phyloP scores from a whole-genome alignment of 1,284 basidiomycete genomes.

The Cryptococcus sp. region DNA sequence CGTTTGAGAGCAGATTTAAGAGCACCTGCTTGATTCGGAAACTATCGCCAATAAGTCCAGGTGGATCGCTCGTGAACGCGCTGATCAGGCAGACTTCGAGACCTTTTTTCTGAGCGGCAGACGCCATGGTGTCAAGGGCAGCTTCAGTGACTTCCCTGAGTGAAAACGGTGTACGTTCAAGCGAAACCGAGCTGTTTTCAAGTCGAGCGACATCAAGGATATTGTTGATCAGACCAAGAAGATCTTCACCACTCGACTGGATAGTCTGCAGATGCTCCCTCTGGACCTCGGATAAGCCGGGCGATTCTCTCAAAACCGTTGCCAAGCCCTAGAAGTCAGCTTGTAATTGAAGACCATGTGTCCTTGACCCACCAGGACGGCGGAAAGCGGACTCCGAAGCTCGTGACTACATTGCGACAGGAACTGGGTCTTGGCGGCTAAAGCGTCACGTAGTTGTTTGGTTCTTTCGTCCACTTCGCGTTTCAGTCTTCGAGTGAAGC shows the following conservation, averaged over 20 bases:
- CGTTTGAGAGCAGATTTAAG: constrained; percentile 39
- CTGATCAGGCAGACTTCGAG: constrained; percentile 38
- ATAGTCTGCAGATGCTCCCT: constrained; percentile 50
- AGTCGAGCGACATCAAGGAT: constrained; percentile 51
- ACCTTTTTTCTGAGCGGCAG: constrained; percentile 36
- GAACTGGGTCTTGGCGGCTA: constrained; percentile 36
- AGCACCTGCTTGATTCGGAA: constrained; percentile 43
- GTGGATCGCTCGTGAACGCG: constrained; percentile 33
- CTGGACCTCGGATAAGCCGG: constrained; percentile 44
- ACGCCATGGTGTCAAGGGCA: constrained; percentile 38
- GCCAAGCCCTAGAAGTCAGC: constrained; percentile 36
- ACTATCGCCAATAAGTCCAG: constrained; percentile 35
- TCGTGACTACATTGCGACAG: constrained; percentile 48
- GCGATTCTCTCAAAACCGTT: constrained; percentile 42
- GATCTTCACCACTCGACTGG: constrained; percentile 47
- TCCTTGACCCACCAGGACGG: constrained; percentile 28
- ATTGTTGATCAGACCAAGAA: constrained; percentile 51
- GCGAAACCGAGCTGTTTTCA: constrained; percentile 46
- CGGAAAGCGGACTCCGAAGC: constrained; percentile 49
- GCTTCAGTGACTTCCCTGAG: constrained; percentile 43
- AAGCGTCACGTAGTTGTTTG: constrained; percentile 25
- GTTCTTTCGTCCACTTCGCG: constrained; percentile 30
- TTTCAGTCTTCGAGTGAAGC: constrained; percentile 28
- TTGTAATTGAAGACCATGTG: no score
- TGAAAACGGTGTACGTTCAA: constrained; percentile 48